Base-by-base conservation (phyloP, 2,329 filamentous ascomycete species). In the Pseudodiploospora longispora region DNA sequence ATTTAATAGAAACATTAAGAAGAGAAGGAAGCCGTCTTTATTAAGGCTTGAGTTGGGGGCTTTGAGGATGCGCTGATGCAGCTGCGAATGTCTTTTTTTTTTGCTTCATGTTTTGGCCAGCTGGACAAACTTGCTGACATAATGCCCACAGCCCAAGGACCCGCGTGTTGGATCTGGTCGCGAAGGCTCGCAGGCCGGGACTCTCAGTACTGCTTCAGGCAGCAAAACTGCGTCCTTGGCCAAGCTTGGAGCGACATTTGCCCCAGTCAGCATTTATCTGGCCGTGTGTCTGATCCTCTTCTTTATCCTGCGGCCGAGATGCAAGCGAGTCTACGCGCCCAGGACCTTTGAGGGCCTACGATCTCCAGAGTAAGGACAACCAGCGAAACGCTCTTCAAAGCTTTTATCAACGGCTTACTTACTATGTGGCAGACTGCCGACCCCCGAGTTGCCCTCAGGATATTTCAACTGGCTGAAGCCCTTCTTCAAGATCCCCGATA, bases 401-500 rank as follows among this genome's bases (percentile, higher is more conserved):
- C 19, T 9, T n/a, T n/a, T 31, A 12, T 40, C 12, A n/a, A 6
- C 8, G n/a, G 12, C 27, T 38, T 40, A n/a, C 32, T 39, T 12
- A 40, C 27, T 9, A 7, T n/a, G 34, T 34, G 6, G 31, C n/a
- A 76, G 74, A 51, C 70, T 80, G 49, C 77, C 81, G 31, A 77
- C 75, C 9, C 79, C 79, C 27, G 58, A 68, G 2, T 69, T 83
- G 0, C 78, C 82, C 3, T 70, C 60, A 28, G 82, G 83, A 43
- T 60, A 80, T 38, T 68, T 85, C 55, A 78, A 83, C 53, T 89
- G 85, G 85, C 63, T 88, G 46, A 65, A 66, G 7, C 69, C 75
- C 9, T 85, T 87, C 65, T 83, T 78, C 68, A 76, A 75, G 54
- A 75, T 78, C 36, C 75, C 76, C 4, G 90, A 97, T 60, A 81